These are phyloP conservation scores for Lachnellula occidentalis DNA, from an alignment of 2,329 filamentous ascomycete species.

Conservation along the genomic window DNA sequence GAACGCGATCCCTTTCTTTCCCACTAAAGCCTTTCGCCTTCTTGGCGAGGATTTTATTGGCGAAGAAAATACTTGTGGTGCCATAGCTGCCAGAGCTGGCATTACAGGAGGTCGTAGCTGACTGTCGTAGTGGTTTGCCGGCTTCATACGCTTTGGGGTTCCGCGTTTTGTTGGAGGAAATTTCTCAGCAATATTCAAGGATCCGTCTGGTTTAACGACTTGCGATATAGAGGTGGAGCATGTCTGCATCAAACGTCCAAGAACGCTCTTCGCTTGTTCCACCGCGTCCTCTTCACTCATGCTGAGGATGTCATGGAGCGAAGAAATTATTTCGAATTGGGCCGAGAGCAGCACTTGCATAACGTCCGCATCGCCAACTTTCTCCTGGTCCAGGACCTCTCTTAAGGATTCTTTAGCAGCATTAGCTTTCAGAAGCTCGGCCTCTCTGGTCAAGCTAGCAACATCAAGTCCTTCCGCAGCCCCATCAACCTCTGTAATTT, in stretches of 20 bases:
- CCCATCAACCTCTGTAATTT: constrained; percentile 67
- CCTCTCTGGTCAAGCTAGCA: constrained; percentile 70
- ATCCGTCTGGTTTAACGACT: constrained; percentile 84
- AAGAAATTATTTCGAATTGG: constrained; percentile 85
- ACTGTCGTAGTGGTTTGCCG: constrained; percentile 30
- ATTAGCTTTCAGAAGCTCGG: constrained; percentile 76
- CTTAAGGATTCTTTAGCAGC: constrained; percentile 75
- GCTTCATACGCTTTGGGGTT: constrained; percentile 71
- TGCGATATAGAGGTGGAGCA: constrained; percentile 72
- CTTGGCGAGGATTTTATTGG: constrained; percentile 77
- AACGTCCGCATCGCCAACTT: constrained; percentile 67
- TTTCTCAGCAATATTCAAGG: constrained; percentile 51
- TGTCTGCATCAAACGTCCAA: constrained; percentile 71
- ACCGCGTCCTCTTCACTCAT: constrained; percentile 84
- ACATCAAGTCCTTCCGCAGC: constrained; percentile 63
- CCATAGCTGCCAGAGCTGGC: constrained; percentile 34
- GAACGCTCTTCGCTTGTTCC: constrained; percentile 68
- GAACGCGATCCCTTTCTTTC: constrained; percentile 71
- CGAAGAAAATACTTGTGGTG: constrained; percentile 42
- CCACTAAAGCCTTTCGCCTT: constrained; percentile 60
- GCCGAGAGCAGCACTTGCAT: constrained; percentile 81
- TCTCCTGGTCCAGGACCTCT: constrained; percentile 79
- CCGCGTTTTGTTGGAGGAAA: constrained; percentile 67
- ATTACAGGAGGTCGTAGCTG: constrained; percentile 30
- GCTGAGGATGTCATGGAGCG: constrained; percentile 72